Evolutionary conservation across 257 asterid genomes (phyloP), one percentile per base, ranked within the genome.

Genomic region (Ajuga chamaepitys): DNA sequence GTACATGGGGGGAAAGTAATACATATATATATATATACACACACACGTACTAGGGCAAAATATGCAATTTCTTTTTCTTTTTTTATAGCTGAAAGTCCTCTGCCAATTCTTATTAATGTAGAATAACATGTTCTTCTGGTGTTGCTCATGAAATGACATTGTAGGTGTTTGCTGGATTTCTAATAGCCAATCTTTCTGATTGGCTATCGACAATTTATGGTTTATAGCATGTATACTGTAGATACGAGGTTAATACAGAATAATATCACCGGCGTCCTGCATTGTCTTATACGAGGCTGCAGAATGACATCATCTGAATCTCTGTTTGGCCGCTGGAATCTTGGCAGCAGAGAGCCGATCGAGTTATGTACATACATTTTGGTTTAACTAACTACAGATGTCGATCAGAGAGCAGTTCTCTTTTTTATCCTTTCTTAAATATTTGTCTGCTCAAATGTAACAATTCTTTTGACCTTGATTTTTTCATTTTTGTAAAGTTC

Each of bases 141-240:
- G 18, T n/a, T 14, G 17, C 25, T 58, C 28, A 13, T 7, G 58
- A 30, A 48, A 72, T 56, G 63, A 26, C 20, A 34, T 70, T 83
- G 75, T 88, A 89, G 97, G 97, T 90, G 5, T 89, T 89, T 77
- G 85, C 77, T 22, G 97, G 97, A 53, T 89, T 89, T 59, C 66
- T 85, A 30, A 83, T 89, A 72, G 97, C 97, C 58, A 89, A 89
- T 73, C 68, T 89, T 62, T 85, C 97, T 1, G 91, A 83, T 64
- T 64, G 89, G 86, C 62, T 85, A 38, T 62, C 75, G 0, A 80
- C 74, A 51, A 64, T 25, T 13, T 52, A 82, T 69, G 88, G 86
- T 32, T 73, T 86, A 60, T 87, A 79, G 76, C 83, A 68, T 25
- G 6, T 10, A 9, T 57, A 46, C 17, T 46, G 9, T 17, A 17